A percentile compares a stretch with the other conserved stretches of the same genome.
These are phyloP conservation scores for Plasmodium cynomolgi DNA, from an alignment of 169 alveolate species.

Conservation along the genomic window DNA sequence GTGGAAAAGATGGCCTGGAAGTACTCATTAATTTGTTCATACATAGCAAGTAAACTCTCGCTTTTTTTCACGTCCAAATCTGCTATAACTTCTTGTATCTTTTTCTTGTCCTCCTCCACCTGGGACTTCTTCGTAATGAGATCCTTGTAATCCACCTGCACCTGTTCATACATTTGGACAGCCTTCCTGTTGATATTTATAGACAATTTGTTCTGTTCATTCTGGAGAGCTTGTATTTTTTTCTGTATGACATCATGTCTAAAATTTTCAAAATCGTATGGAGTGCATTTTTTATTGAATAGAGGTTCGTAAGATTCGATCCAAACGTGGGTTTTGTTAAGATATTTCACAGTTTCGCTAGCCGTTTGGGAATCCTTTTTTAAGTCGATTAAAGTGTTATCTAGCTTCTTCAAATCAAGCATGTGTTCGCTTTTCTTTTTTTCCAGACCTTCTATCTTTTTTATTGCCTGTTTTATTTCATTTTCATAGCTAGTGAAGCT, in stretches of 20 bases:
- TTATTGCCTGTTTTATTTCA: conserved; percentile 76
- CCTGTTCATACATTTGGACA: conserved; percentile 93
- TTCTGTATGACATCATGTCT: conserved; percentile 81
- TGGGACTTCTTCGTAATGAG: conserved; percentile 91
- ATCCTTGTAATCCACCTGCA: conserved; percentile 90
- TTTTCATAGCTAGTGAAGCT: conserved; percentile 77
- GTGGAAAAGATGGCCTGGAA: conserved; percentile 94
- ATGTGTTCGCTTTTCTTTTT: conserved; percentile 77
- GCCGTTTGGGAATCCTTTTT: conserved; percentile 79
- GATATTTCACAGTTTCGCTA: conserved; percentile 69
- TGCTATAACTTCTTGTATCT: conserved; percentile 93
- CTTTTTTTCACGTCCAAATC: conserved; percentile 94
- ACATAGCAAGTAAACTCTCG: conserved; percentile 91
- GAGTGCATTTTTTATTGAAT: conserved; percentile 79
- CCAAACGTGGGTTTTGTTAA: conserved; percentile 81
- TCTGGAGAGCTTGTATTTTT: conserved; percentile 86
- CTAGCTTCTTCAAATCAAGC: conserved; percentile 77
- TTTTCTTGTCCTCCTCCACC: conserved; percentile 91
- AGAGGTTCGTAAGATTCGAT: conserved; percentile 77
- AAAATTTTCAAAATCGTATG: conserved; percentile 81
- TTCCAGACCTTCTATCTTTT: conserved; percentile 77
- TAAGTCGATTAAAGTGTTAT: conserved; percentile 77
- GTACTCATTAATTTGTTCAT: conserved; percentile 91
- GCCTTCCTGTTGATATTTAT: conserved; percentile 94
- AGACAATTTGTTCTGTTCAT: conserved; percentile 86